phyloP scores from a whole-genome alignment of 2,329 filamentous ascomycete species.

The Trichoderma afroharzianum region DNA sequence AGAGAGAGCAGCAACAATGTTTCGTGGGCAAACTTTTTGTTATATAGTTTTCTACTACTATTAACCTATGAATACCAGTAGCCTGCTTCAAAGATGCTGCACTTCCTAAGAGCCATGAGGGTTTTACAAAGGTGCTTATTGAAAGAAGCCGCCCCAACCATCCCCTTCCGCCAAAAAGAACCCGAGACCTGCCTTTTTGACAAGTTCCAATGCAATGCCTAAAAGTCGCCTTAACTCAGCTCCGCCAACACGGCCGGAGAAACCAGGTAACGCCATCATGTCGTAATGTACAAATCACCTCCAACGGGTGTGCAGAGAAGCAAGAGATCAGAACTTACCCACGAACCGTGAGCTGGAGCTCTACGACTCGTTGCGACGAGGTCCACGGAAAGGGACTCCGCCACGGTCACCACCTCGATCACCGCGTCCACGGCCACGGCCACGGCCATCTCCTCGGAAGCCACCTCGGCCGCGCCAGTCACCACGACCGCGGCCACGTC shows the following conservation, averaged over 20 bases:
- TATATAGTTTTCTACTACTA: conserved; percentile 12
- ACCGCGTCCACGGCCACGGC: conserved; percentile 34
- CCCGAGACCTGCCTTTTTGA: conserved; percentile 16
- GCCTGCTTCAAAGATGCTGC: conserved; percentile 17
- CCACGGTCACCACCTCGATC: conserved; percentile 36
- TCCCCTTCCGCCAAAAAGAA: conserved; percentile 16
- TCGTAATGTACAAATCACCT: conserved; percentile 39
- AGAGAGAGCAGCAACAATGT: background rate
- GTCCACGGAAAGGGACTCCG: conserved; percentile 33
- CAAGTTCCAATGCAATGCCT: conserved; percentile 29
- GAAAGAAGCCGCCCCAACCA: conserved; percentile 18
- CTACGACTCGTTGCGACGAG: conserved; percentile 40
- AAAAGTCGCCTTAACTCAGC: conserved; percentile 23
- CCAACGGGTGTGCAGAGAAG: conserved; percentile 29
- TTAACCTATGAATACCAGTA: conserved; percentile 19
- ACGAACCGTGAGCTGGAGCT: conserved; percentile 25
- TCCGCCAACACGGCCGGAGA: conserved; percentile 25
- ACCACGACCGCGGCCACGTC: conserved; percentile 45
- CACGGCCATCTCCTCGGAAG: conserved; percentile 45
- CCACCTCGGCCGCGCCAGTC: conserved; percentile 52
- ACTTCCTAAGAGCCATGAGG: conserved; percentile 17
- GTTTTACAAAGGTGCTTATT: conserved; percentile 18
- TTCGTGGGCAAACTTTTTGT: conserved; percentile 7
- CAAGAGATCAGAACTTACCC: conserved; percentile 27
- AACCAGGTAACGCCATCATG: conserved; percentile 37